A percentile compares a stretch with the other conserved stretches of the same genome.
phyloP scores from a whole-genome alignment of 108 stramenopile genomes.

The Cyclotella baltica region DNA sequence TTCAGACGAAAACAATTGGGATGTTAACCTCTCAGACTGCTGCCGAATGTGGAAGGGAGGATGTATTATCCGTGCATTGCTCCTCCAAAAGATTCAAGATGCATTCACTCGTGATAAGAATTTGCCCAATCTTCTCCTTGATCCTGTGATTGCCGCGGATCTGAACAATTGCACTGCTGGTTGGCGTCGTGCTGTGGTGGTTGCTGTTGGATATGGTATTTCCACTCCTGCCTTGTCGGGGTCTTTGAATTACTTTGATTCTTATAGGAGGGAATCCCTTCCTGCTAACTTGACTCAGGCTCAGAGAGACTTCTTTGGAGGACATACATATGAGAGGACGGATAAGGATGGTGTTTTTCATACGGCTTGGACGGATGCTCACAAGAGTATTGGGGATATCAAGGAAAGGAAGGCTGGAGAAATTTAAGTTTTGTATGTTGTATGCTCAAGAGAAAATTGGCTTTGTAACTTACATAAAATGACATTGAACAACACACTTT shows the following conservation, averaged over 20 bases:
- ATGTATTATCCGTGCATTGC: slow-evolving; percentile 96
- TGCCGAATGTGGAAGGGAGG: slow-evolving; percentile 99
- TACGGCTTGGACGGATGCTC: slow-evolving; percentile 92
- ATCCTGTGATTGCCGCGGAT: slow-evolving; percentile 90
- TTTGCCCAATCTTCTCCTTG: slow-evolving; percentile 93
- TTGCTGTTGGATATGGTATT: slow-evolving; percentile 91
- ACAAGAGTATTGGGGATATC: slow-evolving; percentile 95
- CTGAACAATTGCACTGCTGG: slow-evolving; percentile 83
- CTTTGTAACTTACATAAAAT: too few species aligned
- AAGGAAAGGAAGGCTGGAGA: slow-evolving; percentile 91
- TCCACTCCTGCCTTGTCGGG: slow-evolving; percentile 90
- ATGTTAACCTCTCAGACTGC: slow-evolving; percentile 91
- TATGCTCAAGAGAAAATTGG: too few species aligned
- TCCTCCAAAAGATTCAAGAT: slow-evolving; percentile 94
- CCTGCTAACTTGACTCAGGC: slow-evolving; percentile 97
- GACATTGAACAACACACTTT: not conserved
- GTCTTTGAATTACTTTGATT: slow-evolving; percentile 95
- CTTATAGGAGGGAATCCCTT: slow-evolving; percentile 88
- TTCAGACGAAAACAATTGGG: slow-evolving; percentile 90
- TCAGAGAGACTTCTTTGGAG: slow-evolving; percentile 99
- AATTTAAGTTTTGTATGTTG: slow-evolving; percentile 28
- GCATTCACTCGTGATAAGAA: slow-evolving; percentile 77
- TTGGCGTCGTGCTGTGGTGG: slow-evolving; percentile 94
- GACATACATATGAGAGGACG: slow-evolving; percentile 95
- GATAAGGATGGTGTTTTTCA: slow-evolving; percentile 91